phyloP scores from a whole-genome alignment of 2,329 filamentous ascomycete genomes.

The Verticillium nonalfalfae region DNA sequence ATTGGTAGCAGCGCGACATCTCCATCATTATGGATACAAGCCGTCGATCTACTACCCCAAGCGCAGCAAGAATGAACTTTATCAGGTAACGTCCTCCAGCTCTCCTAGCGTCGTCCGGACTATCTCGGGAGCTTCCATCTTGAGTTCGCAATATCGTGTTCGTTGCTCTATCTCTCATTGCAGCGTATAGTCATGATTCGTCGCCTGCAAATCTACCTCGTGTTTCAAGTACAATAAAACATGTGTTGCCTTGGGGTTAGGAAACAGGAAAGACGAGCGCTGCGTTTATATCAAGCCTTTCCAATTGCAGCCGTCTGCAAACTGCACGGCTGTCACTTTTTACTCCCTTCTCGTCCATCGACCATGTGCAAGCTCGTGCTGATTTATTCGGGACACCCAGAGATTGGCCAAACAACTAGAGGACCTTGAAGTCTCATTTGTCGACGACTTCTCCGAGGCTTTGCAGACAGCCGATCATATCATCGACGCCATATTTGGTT shows the following conservation, averaged over 20 bases:
- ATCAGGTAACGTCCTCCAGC: constrained; percentile 52
- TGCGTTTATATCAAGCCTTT: neutral
- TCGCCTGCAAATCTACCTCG: neutral
- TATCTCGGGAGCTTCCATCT: too few species aligned
- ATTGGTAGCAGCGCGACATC: constrained; percentile 85
- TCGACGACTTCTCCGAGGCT: constrained; percentile 67
- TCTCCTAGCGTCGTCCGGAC: neutral
- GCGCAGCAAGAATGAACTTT: constrained; percentile 82
- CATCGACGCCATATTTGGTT: constrained; percentile 89
- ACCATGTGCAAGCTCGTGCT: neutral
- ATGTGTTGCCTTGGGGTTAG: neutral
- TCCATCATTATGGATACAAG: constrained; percentile 85
- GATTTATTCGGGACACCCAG: constrained; percentile 28
- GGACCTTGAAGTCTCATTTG: constrained; percentile 77
- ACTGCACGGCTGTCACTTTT: neutral
- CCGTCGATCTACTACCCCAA: constrained; percentile 93
- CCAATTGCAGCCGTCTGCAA: neutral
- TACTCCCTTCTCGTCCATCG: neutral
- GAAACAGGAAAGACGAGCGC: neutral
- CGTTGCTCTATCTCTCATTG: neutral
- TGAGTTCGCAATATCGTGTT: neutral
- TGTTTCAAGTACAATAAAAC: neutral
- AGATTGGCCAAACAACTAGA: constrained; percentile 79
- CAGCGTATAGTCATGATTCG: neutral
- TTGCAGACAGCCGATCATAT: constrained; percentile 69